Percentiles rank a stretch among this genome's conserved stretches.
phyloP scores from a whole-genome alignment of 345 rosid species.

The Lepidium aucheri region DNA sequence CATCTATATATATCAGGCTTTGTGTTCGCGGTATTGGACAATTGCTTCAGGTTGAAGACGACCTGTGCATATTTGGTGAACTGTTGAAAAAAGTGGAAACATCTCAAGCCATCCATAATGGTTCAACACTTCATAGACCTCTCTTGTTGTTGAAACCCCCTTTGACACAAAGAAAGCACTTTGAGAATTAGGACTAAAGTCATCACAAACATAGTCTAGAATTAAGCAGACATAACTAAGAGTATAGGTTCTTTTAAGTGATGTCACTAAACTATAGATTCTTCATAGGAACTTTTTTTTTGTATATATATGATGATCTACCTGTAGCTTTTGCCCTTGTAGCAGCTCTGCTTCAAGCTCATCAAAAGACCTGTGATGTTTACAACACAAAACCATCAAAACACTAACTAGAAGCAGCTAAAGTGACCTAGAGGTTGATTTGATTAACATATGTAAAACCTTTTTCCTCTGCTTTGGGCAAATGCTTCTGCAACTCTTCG shows the following conservation, averaged over 20 bases:
- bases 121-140: constrained; percentile 72
- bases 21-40: constrained; percentile 66
- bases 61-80: constrained; percentile 67
- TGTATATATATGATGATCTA: constrained; percentile 14
- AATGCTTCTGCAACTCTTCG: constrained; percentile 87
- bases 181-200: neutral
- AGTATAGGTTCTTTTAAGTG: neutral
- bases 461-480: constrained; percentile 71
- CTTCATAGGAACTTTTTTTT: neutral
- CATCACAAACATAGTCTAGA: neutral
- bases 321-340: constrained; percentile 96
- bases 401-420: neutral
- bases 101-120: constrained; percentile 73
- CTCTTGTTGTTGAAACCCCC: constrained; percentile 91
- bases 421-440: neutral
- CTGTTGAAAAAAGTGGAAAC: constrained; percentile 80
- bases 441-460: constrained; percentile 33
- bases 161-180: constrained; percentile 13
- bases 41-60: constrained; percentile 81
- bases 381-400: constrained; percentile 6
- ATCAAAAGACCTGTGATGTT: constrained; percentile 65
- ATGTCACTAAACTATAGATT: neutral
- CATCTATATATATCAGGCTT: constrained; percentile 7
- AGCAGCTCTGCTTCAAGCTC: constrained; percentile 94
- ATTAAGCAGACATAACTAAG: neutral